Evolutionary conservation across 345 rosid species (phyloP), one percentile per base, ranked within the genome.

Genomic region (Euphorbia tirucalli): DNA sequence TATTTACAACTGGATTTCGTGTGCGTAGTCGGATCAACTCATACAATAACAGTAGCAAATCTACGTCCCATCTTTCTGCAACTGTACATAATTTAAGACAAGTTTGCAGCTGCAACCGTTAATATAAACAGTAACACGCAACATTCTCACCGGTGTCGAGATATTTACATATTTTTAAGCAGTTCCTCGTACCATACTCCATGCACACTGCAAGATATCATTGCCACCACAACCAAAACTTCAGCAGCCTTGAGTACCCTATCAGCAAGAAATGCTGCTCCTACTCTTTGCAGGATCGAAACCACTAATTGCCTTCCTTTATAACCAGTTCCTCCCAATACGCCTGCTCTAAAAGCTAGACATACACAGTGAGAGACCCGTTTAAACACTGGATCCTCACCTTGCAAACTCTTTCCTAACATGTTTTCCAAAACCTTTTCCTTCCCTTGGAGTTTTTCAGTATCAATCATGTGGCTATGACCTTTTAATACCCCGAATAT

Each of bases 321-420:
- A n/a, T 55, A 35, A 9, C 71, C 71, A 68, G 30, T 52, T 37
- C 71, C 71, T 54, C 71, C 71, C 14, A 68, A 7, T 35, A 68
- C 71, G 14, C 48, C 61, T 0, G 49, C 61, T 35, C 21, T 68
- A 46, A 68, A 6, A 35, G 61, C 71, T 56, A 32, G 71, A 68
- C 35, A 68, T 14, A 54, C 46, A 32, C 61, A 54, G 19, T 13
- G 49, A 37, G 61, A 68, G 4, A 54, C 71, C 9, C 8, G 31
- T 7, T 2, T 27, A 55, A 68, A 68, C 37, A 68, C 24, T 4
- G 71, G 48, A 35, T 68, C 71, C 61, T 27, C 61, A 15, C 61
- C 61, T 15, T 68, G 71, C 49, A 54, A 68, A 61, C 71, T 68
- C 31, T 68, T 68, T 11, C 46, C 32, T 31, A 68, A 21, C 71